Evolutionary conservation across 371 early-diverging fungal species (phyloP).

Genomic region (Saksenaea oblongispora): DNA sequence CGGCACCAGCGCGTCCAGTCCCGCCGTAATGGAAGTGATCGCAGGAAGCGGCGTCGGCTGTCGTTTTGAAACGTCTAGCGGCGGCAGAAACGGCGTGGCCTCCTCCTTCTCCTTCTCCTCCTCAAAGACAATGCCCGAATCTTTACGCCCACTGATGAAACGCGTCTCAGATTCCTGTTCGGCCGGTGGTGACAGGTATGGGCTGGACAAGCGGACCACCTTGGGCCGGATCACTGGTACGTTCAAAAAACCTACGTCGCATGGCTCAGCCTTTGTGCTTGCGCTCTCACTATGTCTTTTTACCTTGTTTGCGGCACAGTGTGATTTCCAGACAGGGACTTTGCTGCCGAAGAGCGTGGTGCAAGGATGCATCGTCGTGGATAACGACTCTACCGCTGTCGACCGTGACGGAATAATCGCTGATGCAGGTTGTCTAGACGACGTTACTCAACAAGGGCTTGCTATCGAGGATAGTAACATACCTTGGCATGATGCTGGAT

Average conservation of each 20-base stretch:
- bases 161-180: not conserved
- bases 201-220: constrained; percentile 11
- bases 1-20: not conserved
- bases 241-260: not conserved
- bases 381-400: constrained; percentile 11
- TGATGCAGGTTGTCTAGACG: constrained; percentile 7
- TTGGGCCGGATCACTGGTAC: constrained; percentile 22
- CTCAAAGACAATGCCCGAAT: constrained; percentile 37
- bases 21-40: not conserved
- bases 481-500: constrained; percentile 22
- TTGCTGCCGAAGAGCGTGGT: constrained; percentile 13
- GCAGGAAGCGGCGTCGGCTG: not conserved
- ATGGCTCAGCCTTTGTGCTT: not conserved
- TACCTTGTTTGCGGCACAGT: constrained; percentile 6
- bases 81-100: not conserved
- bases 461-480: not conserved
- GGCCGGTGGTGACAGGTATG: not conserved
- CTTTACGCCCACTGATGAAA: constrained; percentile 14
- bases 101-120: too few relatives aligned
- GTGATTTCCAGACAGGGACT: constrained; percentile 10
- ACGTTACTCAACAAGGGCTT: too few relatives aligned
- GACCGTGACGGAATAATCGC: constrained; percentile 20
- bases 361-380: constrained; percentile 20
- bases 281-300: constrained; percentile 3
- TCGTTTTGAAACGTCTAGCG: not conserved